phyloP scores from a whole-genome alignment of 176 grass and related monocot species.

The Musa itinerans region DNA sequence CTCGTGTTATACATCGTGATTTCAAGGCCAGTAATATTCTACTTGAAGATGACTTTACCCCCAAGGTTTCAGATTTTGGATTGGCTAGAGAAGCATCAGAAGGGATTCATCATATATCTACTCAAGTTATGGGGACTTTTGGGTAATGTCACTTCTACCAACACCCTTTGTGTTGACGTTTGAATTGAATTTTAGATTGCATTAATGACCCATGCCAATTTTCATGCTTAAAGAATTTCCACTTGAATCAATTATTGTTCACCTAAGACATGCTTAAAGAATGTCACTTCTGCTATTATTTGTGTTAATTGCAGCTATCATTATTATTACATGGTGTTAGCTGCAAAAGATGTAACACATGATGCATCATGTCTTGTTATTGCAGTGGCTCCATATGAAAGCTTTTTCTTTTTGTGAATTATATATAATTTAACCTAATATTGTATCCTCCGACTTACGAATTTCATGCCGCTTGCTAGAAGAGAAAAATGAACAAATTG shows the following conservation, averaged over 20 bases:
- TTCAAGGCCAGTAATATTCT: slow-evolving; percentile 30
- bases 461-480: no score
- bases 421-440: no score
- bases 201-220: neutral
- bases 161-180: neutral
- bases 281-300: no score
- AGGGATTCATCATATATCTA: slow-evolving; percentile 26
- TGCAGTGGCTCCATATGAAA: no score
- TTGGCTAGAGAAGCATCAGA: slow-evolving; percentile 27
- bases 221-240: neutral
- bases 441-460: no score
- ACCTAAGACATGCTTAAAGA: no score
- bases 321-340: no score
- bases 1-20: slow-evolving; percentile 32
- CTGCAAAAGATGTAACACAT: no score
- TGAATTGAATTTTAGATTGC: neutral
- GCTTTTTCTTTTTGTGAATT: no score
- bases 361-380: no score
- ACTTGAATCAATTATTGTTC: no score
- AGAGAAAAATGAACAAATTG: no score
- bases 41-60: slow-evolving; percentile 26
- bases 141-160: slow-evolving; percentile 11
- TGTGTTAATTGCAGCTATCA: neutral
- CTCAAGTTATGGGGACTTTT: slow-evolving; percentile 29
- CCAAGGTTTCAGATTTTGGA: slow-evolving; percentile 32